Evolutionary conservation across 176 grass and related monocot species (phyloP).

Genomic region (Melocanna baccifera): DNA sequence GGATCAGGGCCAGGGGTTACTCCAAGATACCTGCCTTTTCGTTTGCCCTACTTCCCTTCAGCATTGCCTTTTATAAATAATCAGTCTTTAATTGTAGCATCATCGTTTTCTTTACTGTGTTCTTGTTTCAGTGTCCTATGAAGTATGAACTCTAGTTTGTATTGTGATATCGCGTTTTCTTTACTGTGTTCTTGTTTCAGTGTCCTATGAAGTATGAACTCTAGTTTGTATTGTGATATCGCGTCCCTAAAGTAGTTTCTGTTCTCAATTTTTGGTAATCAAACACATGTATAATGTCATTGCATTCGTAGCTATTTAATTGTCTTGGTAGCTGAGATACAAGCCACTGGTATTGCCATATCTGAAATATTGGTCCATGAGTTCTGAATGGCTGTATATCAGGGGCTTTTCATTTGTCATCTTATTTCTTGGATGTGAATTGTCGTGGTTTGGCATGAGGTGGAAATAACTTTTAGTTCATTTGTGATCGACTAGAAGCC

Average conservation of each 20-base stretch:
- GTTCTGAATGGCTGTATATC: neutral
- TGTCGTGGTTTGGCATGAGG: neutral
- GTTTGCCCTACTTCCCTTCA: conserved; percentile 25
- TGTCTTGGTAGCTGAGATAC: neutral
- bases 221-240: neutral
- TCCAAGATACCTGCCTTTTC: conserved; percentile 34
- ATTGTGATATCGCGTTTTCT: neutral
- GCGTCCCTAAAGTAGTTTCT: neutral
- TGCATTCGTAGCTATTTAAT: neutral
- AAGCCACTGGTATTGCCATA: neutral
- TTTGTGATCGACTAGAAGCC: neutral
- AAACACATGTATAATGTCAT: neutral
- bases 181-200: neutral
- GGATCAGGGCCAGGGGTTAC: conserved; percentile 27
- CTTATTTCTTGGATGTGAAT: neutral
- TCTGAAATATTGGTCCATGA: neutral
- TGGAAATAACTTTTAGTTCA: neutral
- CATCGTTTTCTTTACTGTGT: no score
- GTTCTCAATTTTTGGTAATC: neutral
- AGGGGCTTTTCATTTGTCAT: neutral
- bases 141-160: neutral
- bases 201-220: neutral
- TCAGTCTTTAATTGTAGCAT: conserved; percentile 25
- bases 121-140: neutral
- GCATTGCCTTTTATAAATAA: conserved; percentile 26